Base-by-base conservation (phyloP, 192 early-diverging fungal species). In the Lobosporangium transversale region DNA sequence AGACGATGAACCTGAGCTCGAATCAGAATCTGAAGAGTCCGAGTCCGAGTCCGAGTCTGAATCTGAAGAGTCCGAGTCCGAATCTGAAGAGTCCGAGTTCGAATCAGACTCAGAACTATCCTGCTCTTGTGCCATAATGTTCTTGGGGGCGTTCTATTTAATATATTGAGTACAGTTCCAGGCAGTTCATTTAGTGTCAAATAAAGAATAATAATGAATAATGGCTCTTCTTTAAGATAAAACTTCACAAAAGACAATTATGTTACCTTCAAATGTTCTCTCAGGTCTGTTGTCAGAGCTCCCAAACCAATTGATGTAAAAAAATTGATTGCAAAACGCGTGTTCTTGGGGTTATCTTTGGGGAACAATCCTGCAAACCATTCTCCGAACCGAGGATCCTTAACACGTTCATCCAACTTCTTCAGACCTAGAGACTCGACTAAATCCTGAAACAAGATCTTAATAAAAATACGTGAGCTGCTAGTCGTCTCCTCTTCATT, bases 321-420 rank as follows among this genome's bases (percentile, higher is more conserved):
- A 78, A 96, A 99, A 75, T 99, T 99, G 87, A 99, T 98, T 12
- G 97, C 95, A 79, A 98, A 98, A 43, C 96, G 90, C 14, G 92
- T 94, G 55, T 94, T 87, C 55, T 89, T 88, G 44, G 94, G 93
- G 67, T 91, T 92, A 67, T 94, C 92, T 50, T 85, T 94, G 14
- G 95, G 96, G 73, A 99, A 99, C 71, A 98, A 78, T 29, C 95
- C 96, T 17, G 84, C 82, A 64, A 95, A 90, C 15, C 89, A 93
- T 27, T 93, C 91, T 7, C 86, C 69, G 70, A 94, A 83, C 18
- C 59, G 68, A 2, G 89, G 88, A 53, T 94, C 95, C 60, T 90
- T 83, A 36, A 92, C 68, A 58, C 87, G 82, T 53, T 88, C 83
- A 63, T 91, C 89, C 26, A 99, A 84, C 42, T 84, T 85, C 66